These are phyloP conservation scores for Fraxinus velutina DNA, from an alignment of 305 asterid genomes.

Conservation along the genomic window DNA sequence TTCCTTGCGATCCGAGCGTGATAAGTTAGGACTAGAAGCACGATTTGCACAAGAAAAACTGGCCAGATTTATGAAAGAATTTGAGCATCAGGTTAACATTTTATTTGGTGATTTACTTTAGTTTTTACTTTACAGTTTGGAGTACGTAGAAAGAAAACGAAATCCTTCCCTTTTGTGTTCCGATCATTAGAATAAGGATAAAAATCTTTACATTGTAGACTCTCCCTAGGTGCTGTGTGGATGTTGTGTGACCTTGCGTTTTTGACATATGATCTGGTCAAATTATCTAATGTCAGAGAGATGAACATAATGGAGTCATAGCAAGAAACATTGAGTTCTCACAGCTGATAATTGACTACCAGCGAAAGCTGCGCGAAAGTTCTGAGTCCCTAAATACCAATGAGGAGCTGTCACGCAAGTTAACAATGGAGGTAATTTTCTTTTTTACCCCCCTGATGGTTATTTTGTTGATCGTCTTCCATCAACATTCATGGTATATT, in stretches of 20 bases:
- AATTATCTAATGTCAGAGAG: slow-evolving; percentile 42
- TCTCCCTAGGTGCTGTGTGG: background rate
- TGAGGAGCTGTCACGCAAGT: slow-evolving; percentile 62
- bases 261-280: slow-evolving; percentile 25
- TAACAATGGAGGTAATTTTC: slow-evolving; percentile 69
- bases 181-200: background rate
- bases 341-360: slow-evolving; percentile 74
- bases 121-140: background rate
- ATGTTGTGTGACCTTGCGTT: slow-evolving; percentile 1
- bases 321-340: slow-evolving; percentile 88
- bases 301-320: slow-evolving; percentile 61
- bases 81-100: slow-evolving; percentile 68
- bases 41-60: slow-evolving; percentile 72
- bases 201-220: background rate
- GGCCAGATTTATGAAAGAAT: slow-evolving; percentile 75
- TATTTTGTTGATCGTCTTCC: background rate
- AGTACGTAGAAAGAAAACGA: background rate
- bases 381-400: slow-evolving; percentile 62
- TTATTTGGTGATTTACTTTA: slow-evolving; percentile 6
- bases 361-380: slow-evolving; percentile 75
- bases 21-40: slow-evolving; percentile 68
- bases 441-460: background rate
- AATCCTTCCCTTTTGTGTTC: background rate
- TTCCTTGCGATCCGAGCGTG: slow-evolving; percentile 68
- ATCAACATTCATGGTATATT: slow-evolving; percentile 9